These are phyloP conservation scores for Nemania sp. DNA, from an alignment of 2,329 filamentous ascomycete species.

Conservation along the genomic window DNA sequence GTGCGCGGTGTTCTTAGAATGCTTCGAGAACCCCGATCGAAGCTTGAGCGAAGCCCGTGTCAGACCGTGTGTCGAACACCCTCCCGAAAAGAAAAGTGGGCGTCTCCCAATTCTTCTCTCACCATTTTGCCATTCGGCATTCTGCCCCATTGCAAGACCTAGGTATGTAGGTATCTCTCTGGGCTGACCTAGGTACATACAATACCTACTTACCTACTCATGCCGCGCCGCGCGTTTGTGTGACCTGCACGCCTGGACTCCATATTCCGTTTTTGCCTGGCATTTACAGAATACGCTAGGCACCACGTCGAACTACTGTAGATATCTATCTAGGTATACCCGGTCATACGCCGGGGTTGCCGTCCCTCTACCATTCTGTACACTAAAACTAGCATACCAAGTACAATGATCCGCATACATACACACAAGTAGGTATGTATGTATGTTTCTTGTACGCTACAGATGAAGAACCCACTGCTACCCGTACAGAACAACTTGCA, in stretches of 20 bases:
- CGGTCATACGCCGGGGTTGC: constrained; percentile 10
- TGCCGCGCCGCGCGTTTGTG: constrained; percentile 25
- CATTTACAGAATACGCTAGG: neutral
- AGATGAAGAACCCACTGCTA: constrained; percentile 9
- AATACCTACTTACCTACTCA: neutral
- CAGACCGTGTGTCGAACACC: constrained; percentile 39
- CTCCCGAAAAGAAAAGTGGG: constrained; percentile 39
- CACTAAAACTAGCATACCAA: neutral
- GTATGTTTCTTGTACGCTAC: neutral
- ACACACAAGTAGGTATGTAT: neutral
- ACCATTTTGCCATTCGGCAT: constrained; percentile 13
- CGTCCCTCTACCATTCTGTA: constrained; percentile 2
- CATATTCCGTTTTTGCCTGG: neutral
- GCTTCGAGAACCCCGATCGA: constrained; percentile 52
- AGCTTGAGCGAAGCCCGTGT: constrained; percentile 45
- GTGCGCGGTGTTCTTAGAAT: constrained; percentile 42
- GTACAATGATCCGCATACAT: neutral
- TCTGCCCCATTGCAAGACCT: constrained; percentile 14
- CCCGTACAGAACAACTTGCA: constrained; percentile 8
- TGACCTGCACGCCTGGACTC: constrained; percentile 9
- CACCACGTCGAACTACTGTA: neutral
- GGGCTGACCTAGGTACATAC: no score
- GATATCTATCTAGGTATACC: neutral
- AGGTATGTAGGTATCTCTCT: no score
- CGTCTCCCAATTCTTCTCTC: constrained; percentile 27